Evolutionary conservation across 2,329 filamentous ascomycete species (phyloP).

Genomic region (Huntiella bhutanensis): DNA sequence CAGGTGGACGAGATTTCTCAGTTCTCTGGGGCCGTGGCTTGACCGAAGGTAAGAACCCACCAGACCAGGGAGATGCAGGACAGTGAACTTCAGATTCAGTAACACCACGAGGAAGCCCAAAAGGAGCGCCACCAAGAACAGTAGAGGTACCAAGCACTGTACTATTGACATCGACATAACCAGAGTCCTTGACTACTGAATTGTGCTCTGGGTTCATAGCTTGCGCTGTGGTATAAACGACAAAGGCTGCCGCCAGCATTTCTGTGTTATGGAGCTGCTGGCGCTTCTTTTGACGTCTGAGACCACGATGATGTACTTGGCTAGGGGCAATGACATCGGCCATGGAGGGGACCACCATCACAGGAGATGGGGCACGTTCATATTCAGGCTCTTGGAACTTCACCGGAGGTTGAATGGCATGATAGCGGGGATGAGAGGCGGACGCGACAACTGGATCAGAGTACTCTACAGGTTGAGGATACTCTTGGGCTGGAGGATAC

Average conservation of each 20-base stretch:
- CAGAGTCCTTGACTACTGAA: neutral
- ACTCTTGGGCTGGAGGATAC: neutral
- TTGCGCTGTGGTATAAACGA: constrained; percentile 33
- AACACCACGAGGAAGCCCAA: neutral
- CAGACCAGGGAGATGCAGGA: constrained; percentile 10
- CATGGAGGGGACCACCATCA: constrained; percentile 23
- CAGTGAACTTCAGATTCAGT: constrained; percentile 5
- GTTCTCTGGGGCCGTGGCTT: neutral
- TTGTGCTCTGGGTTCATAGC: constrained; percentile 24
- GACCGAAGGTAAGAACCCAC: constrained; percentile 7
- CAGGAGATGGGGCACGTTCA: constrained; percentile 13
- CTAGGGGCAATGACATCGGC: constrained; percentile 27
- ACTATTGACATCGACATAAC: neutral
- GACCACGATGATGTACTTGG: constrained; percentile 25
- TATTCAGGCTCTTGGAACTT: constrained; percentile 11
- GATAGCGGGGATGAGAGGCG: constrained; percentile 5
- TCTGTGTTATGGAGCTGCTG: constrained; percentile 31
- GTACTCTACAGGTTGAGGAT: neutral
- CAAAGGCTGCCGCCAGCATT: constrained; percentile 32
- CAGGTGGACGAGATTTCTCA: too few species aligned
- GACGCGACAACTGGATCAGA: neutral
- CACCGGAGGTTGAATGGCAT: constrained; percentile 2
- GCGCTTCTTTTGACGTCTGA: constrained; percentile 26
- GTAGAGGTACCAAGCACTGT: neutral
- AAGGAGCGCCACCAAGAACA: neutral